Conservation (phyloP, 169 alveolate species). For the Plasmodium fragile region DNA sequence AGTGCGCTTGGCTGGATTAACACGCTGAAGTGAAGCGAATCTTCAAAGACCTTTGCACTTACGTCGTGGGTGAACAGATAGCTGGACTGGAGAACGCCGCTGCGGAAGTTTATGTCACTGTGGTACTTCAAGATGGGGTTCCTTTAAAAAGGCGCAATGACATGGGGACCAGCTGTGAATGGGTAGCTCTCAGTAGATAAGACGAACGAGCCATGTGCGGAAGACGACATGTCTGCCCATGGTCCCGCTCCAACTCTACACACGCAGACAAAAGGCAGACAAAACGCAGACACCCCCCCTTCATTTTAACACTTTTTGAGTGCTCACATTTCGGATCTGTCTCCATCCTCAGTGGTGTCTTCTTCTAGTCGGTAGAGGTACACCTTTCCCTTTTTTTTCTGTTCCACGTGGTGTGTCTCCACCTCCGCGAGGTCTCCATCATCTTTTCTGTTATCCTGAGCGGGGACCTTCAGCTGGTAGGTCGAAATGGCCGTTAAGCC, state of each 20-base stretch:
- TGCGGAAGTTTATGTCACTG: slow-evolving; percentile 35
- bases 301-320: not conserved
- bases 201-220: not conserved
- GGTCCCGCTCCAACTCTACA: not conserved
- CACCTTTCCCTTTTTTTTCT: slow-evolving; percentile 66
- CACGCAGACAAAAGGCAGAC: not conserved
- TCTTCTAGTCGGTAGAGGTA: slow-evolving; percentile 27
- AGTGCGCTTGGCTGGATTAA: not conserved
- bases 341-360: slow-evolving; percentile 4
- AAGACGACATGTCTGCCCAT: not conserved
- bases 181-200: not conserved
- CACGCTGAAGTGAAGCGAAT: not conserved
- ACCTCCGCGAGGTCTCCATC: not conserved
- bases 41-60: not conserved
- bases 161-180: not conserved
- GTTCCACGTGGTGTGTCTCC: not conserved
- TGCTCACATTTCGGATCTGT: slow-evolving; percentile 10
- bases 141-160: slow-evolving; percentile 18
- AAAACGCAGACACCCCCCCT: no score
- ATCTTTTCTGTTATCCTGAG: not conserved
- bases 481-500: slow-evolving; percentile 75
- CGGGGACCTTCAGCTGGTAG: slow-evolving; percentile 42
- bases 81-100: slow-evolving; percentile 66
- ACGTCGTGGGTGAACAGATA: slow-evolving; percentile 58
- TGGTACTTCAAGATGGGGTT: slow-evolving; percentile 21